Evolutionary conservation across 768 basidiomycete species (phyloP).

Genomic region (Leccinellum luteum): DNA sequence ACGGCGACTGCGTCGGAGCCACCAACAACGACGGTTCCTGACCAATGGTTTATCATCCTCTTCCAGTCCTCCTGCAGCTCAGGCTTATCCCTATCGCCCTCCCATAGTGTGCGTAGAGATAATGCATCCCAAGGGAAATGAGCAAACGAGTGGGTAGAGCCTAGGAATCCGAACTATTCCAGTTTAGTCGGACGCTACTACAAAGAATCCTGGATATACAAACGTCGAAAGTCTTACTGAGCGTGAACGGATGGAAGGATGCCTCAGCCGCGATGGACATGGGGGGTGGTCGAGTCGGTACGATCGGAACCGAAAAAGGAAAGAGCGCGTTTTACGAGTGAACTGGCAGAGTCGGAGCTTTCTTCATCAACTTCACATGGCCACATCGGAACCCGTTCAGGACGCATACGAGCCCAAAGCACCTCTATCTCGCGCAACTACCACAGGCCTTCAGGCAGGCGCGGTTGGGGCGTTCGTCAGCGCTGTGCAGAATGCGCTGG

Average conservation of each 20-base stretch:
- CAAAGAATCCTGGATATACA: constrained; percentile 26
- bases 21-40: constrained; percentile 52
- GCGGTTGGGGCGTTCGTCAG: constrained; percentile 68
- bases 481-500: constrained; percentile 76
- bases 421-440: constrained; percentile 53
- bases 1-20: constrained; percentile 37
- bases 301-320: constrained; percentile 21
- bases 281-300: constrained; percentile 4
- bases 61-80: constrained; percentile 43
- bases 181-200: constrained; percentile 10
- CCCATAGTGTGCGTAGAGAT: constrained; percentile 41
- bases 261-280: constrained; percentile 5
- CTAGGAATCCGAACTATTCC: constrained; percentile 33
- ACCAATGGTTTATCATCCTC: constrained; percentile 44
- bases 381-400: constrained; percentile 16
- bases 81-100: constrained; percentile 29
- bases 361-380: constrained; percentile 19
- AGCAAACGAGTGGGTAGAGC: constrained; percentile 36
- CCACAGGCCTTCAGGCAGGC: constrained; percentile 61
- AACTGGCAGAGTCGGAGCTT: not conserved
- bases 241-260: constrained; percentile 36
- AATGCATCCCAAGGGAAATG: constrained; percentile 43
- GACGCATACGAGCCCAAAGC: constrained; percentile 48
- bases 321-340: constrained; percentile 4
- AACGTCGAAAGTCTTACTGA: constrained; percentile 45